Evolutionary conservation across 768 basidiomycete genomes (phyloP).

Genomic region (Russula griseocarnosa): DNA sequence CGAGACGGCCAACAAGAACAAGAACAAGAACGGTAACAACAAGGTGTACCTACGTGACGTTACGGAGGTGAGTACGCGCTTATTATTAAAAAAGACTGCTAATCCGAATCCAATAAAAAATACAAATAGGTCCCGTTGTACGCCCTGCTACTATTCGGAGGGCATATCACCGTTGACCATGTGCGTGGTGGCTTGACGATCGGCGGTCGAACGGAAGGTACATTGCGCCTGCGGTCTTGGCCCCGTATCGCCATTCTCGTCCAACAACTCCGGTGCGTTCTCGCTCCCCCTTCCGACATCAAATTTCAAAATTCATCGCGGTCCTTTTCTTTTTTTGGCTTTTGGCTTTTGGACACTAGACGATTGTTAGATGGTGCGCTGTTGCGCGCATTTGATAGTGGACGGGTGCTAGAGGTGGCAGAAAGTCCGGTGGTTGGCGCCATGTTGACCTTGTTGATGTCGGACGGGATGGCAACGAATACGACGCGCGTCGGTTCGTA

Average conservation of each 20-base stretch:
- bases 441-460: slow-evolving; percentile 40
- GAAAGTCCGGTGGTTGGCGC: slow-evolving; percentile 51
- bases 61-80: slow-evolving; percentile 56
- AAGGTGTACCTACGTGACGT: slow-evolving; percentile 86
- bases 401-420: slow-evolving; percentile 44
- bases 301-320: neutral
- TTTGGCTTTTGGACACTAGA: slow-evolving; percentile 35
- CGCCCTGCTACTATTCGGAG: slow-evolving; percentile 80
- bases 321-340: neutral
- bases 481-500: neutral
- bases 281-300: neutral
- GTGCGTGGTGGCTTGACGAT: slow-evolving; percentile 71
- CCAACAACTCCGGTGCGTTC: slow-evolving; percentile 70
- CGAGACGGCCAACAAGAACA: slow-evolving; percentile 47
- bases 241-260: slow-evolving; percentile 89
- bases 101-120: neutral
- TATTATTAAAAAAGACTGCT: neutral
- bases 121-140: slow-evolving; percentile 76
- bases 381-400: slow-evolving; percentile 59
- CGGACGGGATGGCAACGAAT: slow-evolving; percentile 36
- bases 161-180: slow-evolving; percentile 72
- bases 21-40: neutral
- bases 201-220: slow-evolving; percentile 45
- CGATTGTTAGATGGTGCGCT: slow-evolving; percentile 68
- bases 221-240: slow-evolving; percentile 70